Percentiles rank a stretch among this genome's conserved stretches.
phyloP scores from a whole-genome alignment of 495 filamentous ascomycete genomes.

The Bathelium albidoporum region DNA sequence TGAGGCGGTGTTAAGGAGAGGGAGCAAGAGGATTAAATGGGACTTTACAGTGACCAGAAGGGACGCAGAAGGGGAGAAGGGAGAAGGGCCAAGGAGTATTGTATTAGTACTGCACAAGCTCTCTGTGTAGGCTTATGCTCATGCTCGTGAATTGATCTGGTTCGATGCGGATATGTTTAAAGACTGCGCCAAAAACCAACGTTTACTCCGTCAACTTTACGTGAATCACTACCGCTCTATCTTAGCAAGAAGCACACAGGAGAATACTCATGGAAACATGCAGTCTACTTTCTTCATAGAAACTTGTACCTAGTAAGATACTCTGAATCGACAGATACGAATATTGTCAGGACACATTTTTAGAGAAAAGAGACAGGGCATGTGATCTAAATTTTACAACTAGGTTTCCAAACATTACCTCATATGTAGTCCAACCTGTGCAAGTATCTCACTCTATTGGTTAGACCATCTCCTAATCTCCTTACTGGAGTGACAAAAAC shows the following conservation, averaged over 20 bases:
- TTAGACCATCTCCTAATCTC: background rate
- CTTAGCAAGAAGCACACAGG: too few species aligned
- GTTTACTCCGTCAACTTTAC: too few species aligned
- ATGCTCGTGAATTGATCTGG: background rate
- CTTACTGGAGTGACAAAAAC: conserved; percentile 9
- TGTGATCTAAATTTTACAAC: background rate
- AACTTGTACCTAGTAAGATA: too few species aligned
- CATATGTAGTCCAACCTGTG: background rate
- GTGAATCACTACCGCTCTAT: too few species aligned
- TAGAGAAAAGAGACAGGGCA: too few species aligned
- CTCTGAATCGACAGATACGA: too few species aligned
- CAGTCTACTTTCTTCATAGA: too few species aligned
- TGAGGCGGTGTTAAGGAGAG: background rate
- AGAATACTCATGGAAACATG: too few species aligned
- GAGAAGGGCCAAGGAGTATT: background rate
- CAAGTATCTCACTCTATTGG: background rate
- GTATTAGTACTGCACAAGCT: background rate
- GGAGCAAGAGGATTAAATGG: background rate
- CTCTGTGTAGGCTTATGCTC: background rate
- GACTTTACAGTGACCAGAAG: background rate
- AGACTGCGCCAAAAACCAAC: too few species aligned
- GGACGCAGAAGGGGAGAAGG: background rate
- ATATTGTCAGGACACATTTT: background rate
- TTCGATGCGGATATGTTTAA: too few species aligned
- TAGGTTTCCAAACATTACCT: background rate